Evolutionary conservation across 2,329 filamentous ascomycete species (phyloP).

Genomic region (Coccinonectria pachysandricola): DNA sequence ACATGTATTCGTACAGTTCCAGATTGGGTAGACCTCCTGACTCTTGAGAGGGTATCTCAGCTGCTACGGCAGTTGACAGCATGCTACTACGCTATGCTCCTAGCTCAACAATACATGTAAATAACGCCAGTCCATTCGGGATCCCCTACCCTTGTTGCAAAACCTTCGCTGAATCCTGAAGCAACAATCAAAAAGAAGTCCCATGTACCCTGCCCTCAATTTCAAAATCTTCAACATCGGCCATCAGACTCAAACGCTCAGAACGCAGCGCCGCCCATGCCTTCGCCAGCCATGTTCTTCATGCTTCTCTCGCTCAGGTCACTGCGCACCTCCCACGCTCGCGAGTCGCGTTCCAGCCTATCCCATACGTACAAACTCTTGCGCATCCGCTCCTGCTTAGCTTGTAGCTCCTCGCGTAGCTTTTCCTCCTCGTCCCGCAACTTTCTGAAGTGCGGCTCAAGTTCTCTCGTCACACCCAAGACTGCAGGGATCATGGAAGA

Average conservation of each 20-base stretch:
- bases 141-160: too few species aligned
- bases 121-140: conserved; percentile 2
- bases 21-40: too few species aligned
- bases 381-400: conserved; percentile 44
- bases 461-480: conserved; percentile 39
- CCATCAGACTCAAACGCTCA: too few species aligned
- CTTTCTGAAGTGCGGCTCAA: conserved; percentile 43
- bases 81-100: conserved; percentile 3
- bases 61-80: too few species aligned
- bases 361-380: conserved; percentile 45
- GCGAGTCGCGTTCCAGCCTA: conserved; percentile 42
- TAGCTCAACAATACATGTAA: conserved; percentile 3
- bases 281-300: conserved; percentile 46
- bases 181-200: too few species aligned
- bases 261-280: conserved; percentile 45
- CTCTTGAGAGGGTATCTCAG: conserved; percentile 3
- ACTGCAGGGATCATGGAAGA: conserved; percentile 33
- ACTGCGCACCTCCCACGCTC: conserved; percentile 43
- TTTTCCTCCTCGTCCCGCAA: conserved; percentile 49
- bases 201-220: too few species aligned
- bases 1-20: too few species aligned
- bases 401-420: conserved; percentile 40
- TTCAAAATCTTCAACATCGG: too few species aligned
- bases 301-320: conserved; percentile 47
- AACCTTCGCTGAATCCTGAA: too few species aligned